Base-by-base conservation (phyloP, 78 protist species). In the Speleostelium caveatum region DNA sequence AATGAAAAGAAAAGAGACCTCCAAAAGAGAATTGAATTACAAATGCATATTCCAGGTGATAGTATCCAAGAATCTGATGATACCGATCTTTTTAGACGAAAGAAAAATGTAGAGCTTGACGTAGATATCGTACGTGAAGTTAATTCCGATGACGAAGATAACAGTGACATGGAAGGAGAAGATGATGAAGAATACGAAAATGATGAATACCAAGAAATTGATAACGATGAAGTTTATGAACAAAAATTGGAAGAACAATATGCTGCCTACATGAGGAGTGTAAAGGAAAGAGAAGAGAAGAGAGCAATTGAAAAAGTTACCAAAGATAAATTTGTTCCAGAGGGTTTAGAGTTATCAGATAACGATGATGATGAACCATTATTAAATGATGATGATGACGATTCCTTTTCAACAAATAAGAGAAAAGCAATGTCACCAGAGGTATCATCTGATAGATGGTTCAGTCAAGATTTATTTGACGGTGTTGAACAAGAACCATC, bases 1-100 rank as follows among this genome's bases (percentile, higher is more conserved):
- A 75, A 77, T 38, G 87, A 65, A 58, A 55, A 68, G 72, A 75
- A 76, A 39, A 67, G 87, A 21, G 38, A 55, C 12, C 36, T 30
- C 3, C 69, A 41, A 66, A 38, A 61, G 28, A 87, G 75, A 55
- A 17, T 87, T 1, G 69, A 75, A 33, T 62, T 87, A 45, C 56
- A 68, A 10, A 87, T 87, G 93, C 75, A 71, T 16, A 67, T 87
- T 33, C 86, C 73, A 49, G 93, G 93, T 38, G 93, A 87, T 26
- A 33, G 12, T 2, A 75, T 76, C 16, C 74, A 74, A 30, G 69
- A 72, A 35, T 6, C 17, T 24, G 86, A 2, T 16, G 86, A 74
- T 38, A 71, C 10, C 14, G 68, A 87, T 62, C 59, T 87, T 14
- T 87, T 73, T 30, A 22, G 38, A 24, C 38, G 39, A 10, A 42